Conservation (phyloP, 495 filamentous ascomycete species). For the Aspergillus baeticus region DNA sequence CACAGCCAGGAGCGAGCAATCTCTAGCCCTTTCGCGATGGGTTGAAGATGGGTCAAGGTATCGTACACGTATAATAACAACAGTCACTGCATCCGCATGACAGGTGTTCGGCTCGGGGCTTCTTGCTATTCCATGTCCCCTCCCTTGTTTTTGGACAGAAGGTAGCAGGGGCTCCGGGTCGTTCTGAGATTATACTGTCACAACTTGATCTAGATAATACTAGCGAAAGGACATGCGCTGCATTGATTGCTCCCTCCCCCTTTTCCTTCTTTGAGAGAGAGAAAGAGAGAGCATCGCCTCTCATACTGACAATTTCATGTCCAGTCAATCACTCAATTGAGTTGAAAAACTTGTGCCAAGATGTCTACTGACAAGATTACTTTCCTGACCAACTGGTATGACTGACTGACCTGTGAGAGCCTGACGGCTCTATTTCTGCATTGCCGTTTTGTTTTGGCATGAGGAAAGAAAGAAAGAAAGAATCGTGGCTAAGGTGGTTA, state of each 20-base stretch:
- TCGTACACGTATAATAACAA: conserved; percentile 53
- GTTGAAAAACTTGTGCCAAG: conserved; percentile 35
- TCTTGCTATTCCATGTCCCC: neutral
- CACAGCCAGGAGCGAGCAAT: conserved; percentile 26
- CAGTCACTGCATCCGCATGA: conserved; percentile 55
- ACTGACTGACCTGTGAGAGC: neutral
- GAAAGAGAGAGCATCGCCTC: conserved; percentile 10
- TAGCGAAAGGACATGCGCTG: conserved; percentile 76
- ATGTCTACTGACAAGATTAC: conserved; percentile 76
- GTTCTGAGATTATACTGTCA: conserved; percentile 70
- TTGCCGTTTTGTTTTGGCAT: neutral
- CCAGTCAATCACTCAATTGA: conserved; percentile 31
- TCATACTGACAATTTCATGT: conserved; percentile 25
- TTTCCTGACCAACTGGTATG: conserved; percentile 70
- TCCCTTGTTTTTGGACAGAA: neutral
- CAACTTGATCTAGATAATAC: conserved; percentile 85
- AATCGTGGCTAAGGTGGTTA: conserved; percentile 34
- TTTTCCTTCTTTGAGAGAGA: conserved; percentile 10
- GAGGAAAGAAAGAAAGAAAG: neutral
- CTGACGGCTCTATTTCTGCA: neutral
- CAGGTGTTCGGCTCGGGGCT: conserved; percentile 51
- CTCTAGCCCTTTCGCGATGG: conserved; percentile 31
- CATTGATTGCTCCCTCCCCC: conserved; percentile 51
- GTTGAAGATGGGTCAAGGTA: conserved; percentile 53
- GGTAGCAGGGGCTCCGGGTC: conserved; percentile 19